Base-by-base conservation (phyloP, 208 protist genomes). In the Balamuthia mandrillaris region DNA sequence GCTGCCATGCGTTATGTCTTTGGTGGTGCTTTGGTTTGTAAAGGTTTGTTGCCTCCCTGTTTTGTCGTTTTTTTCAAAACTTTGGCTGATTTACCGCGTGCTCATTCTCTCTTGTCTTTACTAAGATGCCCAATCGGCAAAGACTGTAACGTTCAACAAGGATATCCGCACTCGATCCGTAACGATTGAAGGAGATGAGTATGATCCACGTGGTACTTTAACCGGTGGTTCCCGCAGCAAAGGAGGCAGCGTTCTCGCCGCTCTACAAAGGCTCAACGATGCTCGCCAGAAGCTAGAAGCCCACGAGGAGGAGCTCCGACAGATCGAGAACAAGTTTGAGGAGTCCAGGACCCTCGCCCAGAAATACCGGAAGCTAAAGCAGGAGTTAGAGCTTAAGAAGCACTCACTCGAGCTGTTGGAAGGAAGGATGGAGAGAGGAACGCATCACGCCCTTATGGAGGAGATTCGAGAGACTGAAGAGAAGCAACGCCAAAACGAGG, bases 141-240 rank as follows among this genome's bases (percentile, higher is more conserved):
- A 85, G 60, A 41, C 58, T 24, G 85, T 95, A 2, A 91, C 92
- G 4, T 95, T 95, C 58, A 51, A 94, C 70, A 42, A 65, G 10
- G 2, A 72, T 0, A 90, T 98, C 21, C 83, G 86, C 16, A 81
- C 88, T 21, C 95, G 95, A 60, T 94, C 96, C 18, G 98, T 99
- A n/a, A 99, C 98, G 2, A 81, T 99, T 5, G 96, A 99, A 1
- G 98, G 98, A 39, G 98, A 99, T 72, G 89, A 98, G 31, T 98
- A 96, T 66, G 96, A 99, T 90, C 98, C 99, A 14, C 87, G 87
- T 24, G 99, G 99, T 37, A 96, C 98, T 24, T 92, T 99, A 29
- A 99, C 97, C 7, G 97, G 97, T 82, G 97, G 97, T 16, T 92
- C 96, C n/a, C 94, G 27, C 31, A 16, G 33, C n/a, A 10, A 85